phyloP scores from a whole-genome alignment of 2,329 filamentous ascomycete species.

The Rugonectria rugulosa region DNA sequence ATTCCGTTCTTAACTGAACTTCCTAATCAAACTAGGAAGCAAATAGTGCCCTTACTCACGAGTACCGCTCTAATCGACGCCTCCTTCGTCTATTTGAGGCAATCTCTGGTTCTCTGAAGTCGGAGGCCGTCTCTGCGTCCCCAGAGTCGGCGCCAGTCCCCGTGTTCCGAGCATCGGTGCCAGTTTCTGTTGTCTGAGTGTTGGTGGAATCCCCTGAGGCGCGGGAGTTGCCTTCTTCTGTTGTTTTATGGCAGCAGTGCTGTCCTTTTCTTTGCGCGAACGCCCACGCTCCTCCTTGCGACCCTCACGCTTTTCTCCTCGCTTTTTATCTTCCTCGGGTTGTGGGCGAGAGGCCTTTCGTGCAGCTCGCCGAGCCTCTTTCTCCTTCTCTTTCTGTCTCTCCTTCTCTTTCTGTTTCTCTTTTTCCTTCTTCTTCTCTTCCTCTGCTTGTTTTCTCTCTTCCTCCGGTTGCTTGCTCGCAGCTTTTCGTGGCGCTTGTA shows the following conservation, averaged over 20 bases:
- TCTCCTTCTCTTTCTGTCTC: not conserved
- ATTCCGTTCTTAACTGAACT: no score
- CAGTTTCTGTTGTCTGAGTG: conserved; percentile 12
- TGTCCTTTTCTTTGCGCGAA: conserved; percentile 5
- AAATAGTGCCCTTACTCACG: no score
- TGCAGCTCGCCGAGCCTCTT: conserved; percentile 4
- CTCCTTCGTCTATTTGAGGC: conserved; percentile 12
- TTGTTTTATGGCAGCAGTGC: not conserved
- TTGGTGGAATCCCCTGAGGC: not conserved
- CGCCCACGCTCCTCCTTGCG: conserved; percentile 6
- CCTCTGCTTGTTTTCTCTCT: not conserved
- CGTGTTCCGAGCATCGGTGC: conserved; percentile 13
- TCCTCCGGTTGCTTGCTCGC: conserved; percentile 3
- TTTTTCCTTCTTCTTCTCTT: not conserved
- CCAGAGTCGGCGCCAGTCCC: conserved; percentile 8
- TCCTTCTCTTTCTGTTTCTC: not conserved
- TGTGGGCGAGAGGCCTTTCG: conserved; percentile 6
- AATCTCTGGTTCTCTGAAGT: conserved; percentile 2
- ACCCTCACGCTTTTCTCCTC: not conserved
- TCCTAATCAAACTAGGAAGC: no score
- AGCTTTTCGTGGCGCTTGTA: not conserved
- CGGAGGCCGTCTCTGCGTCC: conserved; percentile 7
- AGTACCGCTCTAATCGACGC: conserved; percentile 10
- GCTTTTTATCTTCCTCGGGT: conserved; percentile 1
- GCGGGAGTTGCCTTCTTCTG: not conserved